Conservation (phyloP, 768 basidiomycete genomes). For the Cyathus striatus region DNA sequence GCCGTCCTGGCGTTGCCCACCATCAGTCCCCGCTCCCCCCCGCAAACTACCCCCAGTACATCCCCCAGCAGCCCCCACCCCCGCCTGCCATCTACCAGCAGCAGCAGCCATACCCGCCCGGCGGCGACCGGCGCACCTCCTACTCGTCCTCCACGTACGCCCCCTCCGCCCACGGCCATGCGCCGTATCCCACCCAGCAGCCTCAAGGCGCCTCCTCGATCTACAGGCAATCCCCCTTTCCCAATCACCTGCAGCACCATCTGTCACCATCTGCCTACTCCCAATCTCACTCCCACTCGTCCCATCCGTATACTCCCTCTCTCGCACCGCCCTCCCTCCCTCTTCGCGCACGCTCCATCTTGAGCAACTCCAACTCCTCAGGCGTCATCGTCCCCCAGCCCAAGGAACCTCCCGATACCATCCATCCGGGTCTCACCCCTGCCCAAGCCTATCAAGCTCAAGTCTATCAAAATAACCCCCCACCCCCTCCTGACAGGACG, state of each 20-base stretch:
- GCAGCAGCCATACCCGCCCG: slow-evolving; percentile 29
- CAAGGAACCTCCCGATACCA: slow-evolving; percentile 43
- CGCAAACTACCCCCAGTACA: slow-evolving; percentile 16
- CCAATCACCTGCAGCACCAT: slow-evolving; percentile 16
- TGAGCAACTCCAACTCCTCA: slow-evolving; percentile 32
- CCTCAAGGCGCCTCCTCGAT: slow-evolving; percentile 13
- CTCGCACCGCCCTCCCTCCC: slow-evolving; percentile 34
- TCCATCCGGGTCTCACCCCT: slow-evolving; percentile 57
- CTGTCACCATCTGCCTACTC: slow-evolving; percentile 17
- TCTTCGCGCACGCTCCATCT: slow-evolving; percentile 46
- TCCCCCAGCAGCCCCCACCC: slow-evolving; percentile 19
- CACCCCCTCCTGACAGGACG: slow-evolving; percentile 21
- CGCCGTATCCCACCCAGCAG: slow-evolving; percentile 14
- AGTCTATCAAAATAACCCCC: slow-evolving; percentile 47
- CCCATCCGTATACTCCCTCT: slow-evolving; percentile 17
- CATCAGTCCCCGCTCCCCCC: slow-evolving; percentile 20
- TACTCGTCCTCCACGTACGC: slow-evolving; percentile 32
- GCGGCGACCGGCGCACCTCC: slow-evolving; percentile 44
- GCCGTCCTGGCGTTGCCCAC: slow-evolving; percentile 62
- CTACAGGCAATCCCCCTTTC: slow-evolving; percentile 36
- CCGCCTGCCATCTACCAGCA: slow-evolving; percentile 29
- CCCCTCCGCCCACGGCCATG: slow-evolving; percentile 21
- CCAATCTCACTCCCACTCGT: slow-evolving; percentile 20
- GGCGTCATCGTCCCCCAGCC: slow-evolving; percentile 42
- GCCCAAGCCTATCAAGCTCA: slow-evolving; percentile 82